These are phyloP conservation scores for Fragaria nilgerrensis DNA, from an alignment of 306 rosid species.

Conservation along the genomic window DNA sequence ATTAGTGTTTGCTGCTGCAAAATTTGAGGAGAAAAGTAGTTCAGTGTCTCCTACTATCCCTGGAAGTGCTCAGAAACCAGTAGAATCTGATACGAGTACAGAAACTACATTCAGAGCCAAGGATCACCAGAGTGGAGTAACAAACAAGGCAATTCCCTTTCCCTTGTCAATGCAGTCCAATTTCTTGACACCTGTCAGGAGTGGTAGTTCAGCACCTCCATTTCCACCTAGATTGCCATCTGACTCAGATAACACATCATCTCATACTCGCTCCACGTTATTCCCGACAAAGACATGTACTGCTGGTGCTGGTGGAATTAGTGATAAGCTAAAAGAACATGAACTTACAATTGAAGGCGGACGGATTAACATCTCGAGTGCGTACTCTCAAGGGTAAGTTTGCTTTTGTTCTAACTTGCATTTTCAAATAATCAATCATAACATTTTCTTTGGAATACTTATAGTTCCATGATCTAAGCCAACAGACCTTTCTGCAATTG, in stretches of 20 bases:
- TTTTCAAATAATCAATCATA: not conserved
- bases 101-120: constrained; percentile 52
- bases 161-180: constrained; percentile 59
- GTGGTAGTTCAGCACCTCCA: constrained; percentile 47
- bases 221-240: constrained; percentile 45
- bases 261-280: constrained; percentile 40
- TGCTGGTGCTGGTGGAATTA: constrained; percentile 35
- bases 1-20: constrained; percentile 57
- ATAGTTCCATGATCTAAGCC: not conserved
- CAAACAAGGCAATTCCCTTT: constrained; percentile 47
- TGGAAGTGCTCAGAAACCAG: constrained; percentile 41
- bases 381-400: constrained; percentile 88
- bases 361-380: constrained; percentile 83
- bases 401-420: constrained; percentile 10
- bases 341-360: constrained; percentile 82
- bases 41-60: constrained; percentile 46
- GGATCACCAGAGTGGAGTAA: constrained; percentile 51
- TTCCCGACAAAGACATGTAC: constrained; percentile 40
- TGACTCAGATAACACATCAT: constrained; percentile 47
- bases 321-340: constrained; percentile 75
- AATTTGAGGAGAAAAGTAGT: constrained; percentile 55
- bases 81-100: constrained; percentile 58
- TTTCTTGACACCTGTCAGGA: constrained; percentile 44
- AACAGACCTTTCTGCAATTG: not conserved
- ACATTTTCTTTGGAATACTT: not conserved